Percentiles rank a stretch among this genome's conserved stretches.
These are phyloP conservation scores for Xeromyces bisporus DNA, from an alignment of 495 filamentous ascomycete species.

Conservation along the genomic window DNA sequence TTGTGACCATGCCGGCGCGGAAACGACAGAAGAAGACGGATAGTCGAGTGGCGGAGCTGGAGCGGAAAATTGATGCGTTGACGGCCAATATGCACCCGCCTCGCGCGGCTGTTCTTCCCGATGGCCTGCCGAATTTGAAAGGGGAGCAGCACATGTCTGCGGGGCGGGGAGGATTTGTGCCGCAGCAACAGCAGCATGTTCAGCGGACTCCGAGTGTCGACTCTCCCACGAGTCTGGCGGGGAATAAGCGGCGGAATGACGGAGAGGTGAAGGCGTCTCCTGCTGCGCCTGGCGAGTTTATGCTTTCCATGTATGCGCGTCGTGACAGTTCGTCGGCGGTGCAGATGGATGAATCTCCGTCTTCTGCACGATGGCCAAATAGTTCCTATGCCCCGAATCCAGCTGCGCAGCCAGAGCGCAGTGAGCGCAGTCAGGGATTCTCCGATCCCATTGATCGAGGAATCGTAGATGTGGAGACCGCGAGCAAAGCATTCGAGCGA, in stretches of 20 bases:
- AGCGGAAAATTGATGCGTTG: constrained; percentile 84
- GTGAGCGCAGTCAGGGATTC: constrained; percentile 15
- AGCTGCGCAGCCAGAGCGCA: constrained; percentile 5
- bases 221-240: constrained; percentile 2
- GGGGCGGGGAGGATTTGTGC: constrained; percentile 1
- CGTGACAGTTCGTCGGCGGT: constrained; percentile 13
- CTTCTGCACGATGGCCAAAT: constrained; percentile 7
- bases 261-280: constrained; percentile 8
- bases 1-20: constrained; percentile 66
- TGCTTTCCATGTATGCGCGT: constrained; percentile 9
- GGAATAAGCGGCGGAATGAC: constrained; percentile 12
- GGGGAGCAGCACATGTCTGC: background rate
- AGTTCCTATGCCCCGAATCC: constrained; percentile 1
- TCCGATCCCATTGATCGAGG: constrained; percentile 56
- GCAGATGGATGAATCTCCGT: constrained; percentile 5
- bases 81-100: constrained; percentile 56
- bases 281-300: constrained; percentile 2
- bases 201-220: background rate
- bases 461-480: constrained; percentile 44
- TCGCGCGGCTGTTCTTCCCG: constrained; percentile 2
- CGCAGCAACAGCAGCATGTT: constrained; percentile 2
- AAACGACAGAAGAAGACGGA: constrained; percentile 93
- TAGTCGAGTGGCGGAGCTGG: constrained; percentile 76
- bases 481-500: constrained; percentile 45
- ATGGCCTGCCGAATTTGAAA: background rate